Percentiles rank a stretch among this genome's conserved stretches.
These are phyloP conservation scores for Trichoderma harzianum DNA, from an alignment of 2,329 filamentous ascomycete genomes.

Conservation along the genomic window DNA sequence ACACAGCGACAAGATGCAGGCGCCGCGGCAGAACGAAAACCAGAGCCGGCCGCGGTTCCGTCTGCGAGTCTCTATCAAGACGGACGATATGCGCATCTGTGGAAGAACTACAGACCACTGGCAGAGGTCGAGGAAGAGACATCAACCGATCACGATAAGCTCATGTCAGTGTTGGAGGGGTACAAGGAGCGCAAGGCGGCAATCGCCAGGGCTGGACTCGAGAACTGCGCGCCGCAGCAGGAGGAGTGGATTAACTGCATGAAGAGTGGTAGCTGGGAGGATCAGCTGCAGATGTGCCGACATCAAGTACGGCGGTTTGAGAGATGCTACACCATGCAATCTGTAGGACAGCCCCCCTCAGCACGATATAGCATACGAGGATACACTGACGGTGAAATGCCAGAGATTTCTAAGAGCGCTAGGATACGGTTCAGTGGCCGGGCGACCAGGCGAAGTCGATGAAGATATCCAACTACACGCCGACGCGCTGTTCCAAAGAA, in stretches of 20 bases:
- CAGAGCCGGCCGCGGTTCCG: slow-evolving; percentile 38
- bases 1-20: slow-evolving; percentile 19
- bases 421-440: slow-evolving; percentile 72
- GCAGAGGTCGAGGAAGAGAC: slow-evolving; percentile 63
- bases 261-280: slow-evolving; percentile 62
- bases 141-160: slow-evolving; percentile 74
- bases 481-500: slow-evolving; percentile 82
- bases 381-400: background rate
- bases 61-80: slow-evolving; percentile 54
- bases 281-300: slow-evolving; percentile 75
- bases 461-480: slow-evolving; percentile 95
- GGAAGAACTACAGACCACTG: slow-evolving; percentile 84
- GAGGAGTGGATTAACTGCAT: slow-evolving; percentile 81
- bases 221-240: slow-evolving; percentile 91
- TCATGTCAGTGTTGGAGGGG: slow-evolving; percentile 74
- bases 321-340: slow-evolving; percentile 85
- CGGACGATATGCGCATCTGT: slow-evolving; percentile 75
- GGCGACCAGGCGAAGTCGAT: slow-evolving; percentile 64
- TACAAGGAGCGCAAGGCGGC: slow-evolving; percentile 78
- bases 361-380: background rate
- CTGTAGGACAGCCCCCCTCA: slow-evolving; percentile 46
- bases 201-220: slow-evolving; percentile 77
- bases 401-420: slow-evolving; percentile 85
- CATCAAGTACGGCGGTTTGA: slow-evolving; percentile 75
- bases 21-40: slow-evolving; percentile 21